Evolutionary conservation across 2,329 filamentous ascomycete species (phyloP).

Genomic region (Dothistroma septosporum): DNA sequence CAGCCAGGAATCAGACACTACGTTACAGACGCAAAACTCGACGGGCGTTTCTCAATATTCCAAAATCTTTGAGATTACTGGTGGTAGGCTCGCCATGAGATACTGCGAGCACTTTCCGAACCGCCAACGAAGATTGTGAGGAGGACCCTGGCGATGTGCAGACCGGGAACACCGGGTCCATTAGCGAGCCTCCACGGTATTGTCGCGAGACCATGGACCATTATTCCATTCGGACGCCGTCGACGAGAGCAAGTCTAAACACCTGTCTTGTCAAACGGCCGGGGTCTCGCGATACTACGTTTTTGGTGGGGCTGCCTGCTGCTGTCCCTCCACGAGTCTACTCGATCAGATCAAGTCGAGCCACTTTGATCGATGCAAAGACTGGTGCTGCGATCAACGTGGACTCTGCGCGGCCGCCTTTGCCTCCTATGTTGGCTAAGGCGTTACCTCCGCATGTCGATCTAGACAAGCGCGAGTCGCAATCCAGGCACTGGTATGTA

Average conservation of each 20-base stretch:
- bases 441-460: neutral
- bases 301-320: neutral
- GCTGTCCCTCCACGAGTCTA: neutral
- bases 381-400: neutral
- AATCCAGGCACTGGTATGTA: neutral
- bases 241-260: neutral
- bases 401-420: neutral
- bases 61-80: neutral
- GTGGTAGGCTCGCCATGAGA: neutral
- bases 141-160: neutral
- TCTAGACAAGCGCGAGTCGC: neutral
- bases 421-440: neutral
- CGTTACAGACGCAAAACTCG: neutral
- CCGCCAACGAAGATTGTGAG: neutral
- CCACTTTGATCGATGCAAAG: neutral
- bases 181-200: neutral
- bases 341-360: neutral
- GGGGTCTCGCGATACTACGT: conserved; percentile 2
- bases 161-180: neutral
- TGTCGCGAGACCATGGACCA: neutral
- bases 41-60: neutral
- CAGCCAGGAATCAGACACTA: neutral
- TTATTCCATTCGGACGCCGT: neutral
- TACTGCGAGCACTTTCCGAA: neutral
- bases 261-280: neutral